A percentile compares a stretch with the other conserved stretches of the same genome.
Conservation (phyloP, 1,284 basidiomycete species). For the Mycocalia duriaeana region DNA sequence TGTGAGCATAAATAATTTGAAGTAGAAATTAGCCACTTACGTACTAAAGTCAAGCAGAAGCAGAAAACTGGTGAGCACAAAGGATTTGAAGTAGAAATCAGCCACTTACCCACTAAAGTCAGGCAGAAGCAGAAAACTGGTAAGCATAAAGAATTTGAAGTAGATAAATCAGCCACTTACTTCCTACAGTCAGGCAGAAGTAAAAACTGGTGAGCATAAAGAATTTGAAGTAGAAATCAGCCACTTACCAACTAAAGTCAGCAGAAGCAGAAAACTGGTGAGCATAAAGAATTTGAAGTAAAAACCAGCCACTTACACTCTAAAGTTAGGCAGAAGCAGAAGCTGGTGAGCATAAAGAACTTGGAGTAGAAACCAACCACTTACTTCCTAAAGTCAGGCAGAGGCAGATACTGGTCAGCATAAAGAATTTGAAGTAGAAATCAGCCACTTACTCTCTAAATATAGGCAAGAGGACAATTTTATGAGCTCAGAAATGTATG, state of each 20-base stretch:
- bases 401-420: neutral
- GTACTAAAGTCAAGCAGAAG: neutral
- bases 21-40: neutral
- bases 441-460: neutral
- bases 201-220: neutral
- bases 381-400: neutral
- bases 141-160: neutral
- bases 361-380: neutral
- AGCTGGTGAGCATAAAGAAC: neutral
- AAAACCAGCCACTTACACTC: neutral
- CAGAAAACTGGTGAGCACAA: neutral
- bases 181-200: neutral
- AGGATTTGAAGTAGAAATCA: neutral
- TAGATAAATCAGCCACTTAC: neutral
- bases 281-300: neutral
- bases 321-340: neutral
- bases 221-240: neutral
- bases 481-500: neutral
- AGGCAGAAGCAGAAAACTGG: neutral
- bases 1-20: neutral
- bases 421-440: neutral
- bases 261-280: neutral
- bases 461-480: neutral
- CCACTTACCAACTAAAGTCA: neutral
- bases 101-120: neutral